Evolutionary conservation across 805 yeast species (phyloP).

Genomic region (Priceomyces carsonii): DNA sequence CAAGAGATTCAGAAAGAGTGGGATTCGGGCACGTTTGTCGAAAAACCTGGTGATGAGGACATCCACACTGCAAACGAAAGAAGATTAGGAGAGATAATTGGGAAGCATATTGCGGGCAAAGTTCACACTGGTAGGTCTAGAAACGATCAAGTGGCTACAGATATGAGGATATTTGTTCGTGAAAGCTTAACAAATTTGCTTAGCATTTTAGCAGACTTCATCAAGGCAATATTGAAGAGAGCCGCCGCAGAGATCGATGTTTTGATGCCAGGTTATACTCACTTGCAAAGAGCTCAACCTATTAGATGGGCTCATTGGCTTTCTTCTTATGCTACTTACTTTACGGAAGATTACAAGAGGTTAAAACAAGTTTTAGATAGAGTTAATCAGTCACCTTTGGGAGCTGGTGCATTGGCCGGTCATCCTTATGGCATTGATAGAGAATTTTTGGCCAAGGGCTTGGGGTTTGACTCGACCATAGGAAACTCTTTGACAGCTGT

Average conservation of each 20-base stretch:
- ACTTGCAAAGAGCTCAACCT: constrained; percentile 98
- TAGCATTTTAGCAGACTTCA: constrained; percentile 57
- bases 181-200: constrained; percentile 67
- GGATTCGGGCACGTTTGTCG: constrained; percentile 66
- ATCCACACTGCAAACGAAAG: constrained; percentile 99
- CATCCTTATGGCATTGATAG: constrained; percentile 99
- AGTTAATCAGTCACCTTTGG: constrained; percentile 87
- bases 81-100: constrained; percentile 94
- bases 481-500: constrained; percentile 98
- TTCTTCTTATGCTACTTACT: constrained; percentile 90
- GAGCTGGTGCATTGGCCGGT: constrained; percentile 98
- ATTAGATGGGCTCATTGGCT: constrained; percentile 99
- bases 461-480: constrained; percentile 83
- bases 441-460: constrained; percentile 76
- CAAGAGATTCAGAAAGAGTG: constrained; percentile 75
- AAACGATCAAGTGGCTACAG: constrained; percentile 99
- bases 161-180: constrained; percentile 92
- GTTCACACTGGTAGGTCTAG: constrained; percentile 99
- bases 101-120: constrained; percentile 90
- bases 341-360: constrained; percentile 87
- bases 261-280: constrained; percentile 99
- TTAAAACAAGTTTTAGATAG: constrained; percentile 77
- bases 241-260: constrained; percentile 86
- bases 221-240: constrained; percentile 67
- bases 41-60: constrained; percentile 91